phyloP scores from a whole-genome alignment of 495 filamentous ascomycete species.

The Hypoxylon cercidicola region DNA sequence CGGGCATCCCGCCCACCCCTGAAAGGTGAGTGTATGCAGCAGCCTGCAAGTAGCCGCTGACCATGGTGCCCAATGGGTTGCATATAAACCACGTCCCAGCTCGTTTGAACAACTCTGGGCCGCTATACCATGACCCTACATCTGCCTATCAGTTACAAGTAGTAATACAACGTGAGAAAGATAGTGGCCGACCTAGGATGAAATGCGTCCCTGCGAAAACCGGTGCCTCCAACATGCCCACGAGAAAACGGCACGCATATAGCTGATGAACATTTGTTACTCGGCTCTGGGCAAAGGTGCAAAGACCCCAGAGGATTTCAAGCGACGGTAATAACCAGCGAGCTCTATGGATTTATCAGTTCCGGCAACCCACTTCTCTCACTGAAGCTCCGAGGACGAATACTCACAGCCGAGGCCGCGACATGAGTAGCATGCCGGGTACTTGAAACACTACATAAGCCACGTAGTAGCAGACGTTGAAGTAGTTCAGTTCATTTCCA shows the following conservation, averaged over 20 bases:
- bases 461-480: slow-evolving; percentile 60
- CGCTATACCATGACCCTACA: slow-evolving; percentile 47
- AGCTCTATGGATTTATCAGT: slow-evolving; percentile 39
- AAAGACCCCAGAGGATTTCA: slow-evolving; percentile 50
- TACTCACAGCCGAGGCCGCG: slow-evolving; percentile 46
- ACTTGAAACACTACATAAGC: slow-evolving; percentile 53
- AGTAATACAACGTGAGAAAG: background rate
- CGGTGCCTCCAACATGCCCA: slow-evolving; percentile 62
- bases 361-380: background rate
- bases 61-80: slow-evolving; percentile 44
- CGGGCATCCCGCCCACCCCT: slow-evolving; percentile 57
- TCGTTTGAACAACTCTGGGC: slow-evolving; percentile 45
- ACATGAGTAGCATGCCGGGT: slow-evolving; percentile 61
- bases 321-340: slow-evolving; percentile 52
- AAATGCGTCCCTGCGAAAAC: slow-evolving; percentile 49
- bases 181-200: slow-evolving; percentile 29
- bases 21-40: slow-evolving; percentile 60
- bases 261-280: slow-evolving; percentile 45
- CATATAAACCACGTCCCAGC: slow-evolving; percentile 52
- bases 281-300: slow-evolving; percentile 50
- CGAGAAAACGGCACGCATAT: slow-evolving; percentile 54
- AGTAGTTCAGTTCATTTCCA: slow-evolving; percentile 52
- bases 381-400: slow-evolving; percentile 42
- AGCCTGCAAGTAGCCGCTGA: slow-evolving; percentile 58
- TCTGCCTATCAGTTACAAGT: slow-evolving; percentile 45